Conservation (phyloP, 768 basidiomycete species). For the Calocera cornea region DNA sequence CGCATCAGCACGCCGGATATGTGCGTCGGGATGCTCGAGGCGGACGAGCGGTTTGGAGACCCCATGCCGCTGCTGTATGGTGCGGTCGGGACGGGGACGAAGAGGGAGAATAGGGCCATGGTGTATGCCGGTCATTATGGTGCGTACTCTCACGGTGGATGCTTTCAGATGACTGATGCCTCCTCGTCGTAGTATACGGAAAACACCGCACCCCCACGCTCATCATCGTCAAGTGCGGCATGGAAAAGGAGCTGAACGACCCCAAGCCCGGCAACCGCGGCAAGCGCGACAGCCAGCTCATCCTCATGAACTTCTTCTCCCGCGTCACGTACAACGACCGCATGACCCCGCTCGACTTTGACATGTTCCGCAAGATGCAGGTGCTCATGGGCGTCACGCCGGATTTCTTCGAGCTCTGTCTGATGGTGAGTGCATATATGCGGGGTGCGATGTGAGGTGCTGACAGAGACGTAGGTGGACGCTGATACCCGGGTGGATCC, state of each 20-base stretch:
- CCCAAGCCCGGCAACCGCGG: slow-evolving; percentile 97
- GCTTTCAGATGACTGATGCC: slow-evolving; percentile 17
- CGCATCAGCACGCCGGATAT: slow-evolving; percentile 93
- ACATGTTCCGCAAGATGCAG: slow-evolving; percentile 93
- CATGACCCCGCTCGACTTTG: slow-evolving; percentile 94
- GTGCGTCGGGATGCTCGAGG: slow-evolving; percentile 80
- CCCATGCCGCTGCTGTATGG: slow-evolving; percentile 87
- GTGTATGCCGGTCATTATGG: slow-evolving; percentile 99
- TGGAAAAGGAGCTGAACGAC: slow-evolving; percentile 64
- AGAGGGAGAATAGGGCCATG: slow-evolving; percentile 88
- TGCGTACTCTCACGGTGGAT: slow-evolving; percentile 31
- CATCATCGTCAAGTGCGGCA: slow-evolving; percentile 93
- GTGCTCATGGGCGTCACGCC: slow-evolving; percentile 97
- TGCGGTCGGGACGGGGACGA: slow-evolving; percentile 80
- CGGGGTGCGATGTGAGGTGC: slow-evolving; percentile 6
- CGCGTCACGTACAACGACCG: slow-evolving; percentile 98
- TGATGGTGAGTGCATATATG: slow-evolving; percentile 63
- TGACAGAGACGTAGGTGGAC: slow-evolving; percentile 54
- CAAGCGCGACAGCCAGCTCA: slow-evolving; percentile 95
- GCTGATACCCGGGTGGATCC: slow-evolving; percentile 95
- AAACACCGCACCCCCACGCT: slow-evolving; percentile 88
- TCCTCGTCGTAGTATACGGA: slow-evolving; percentile 42
- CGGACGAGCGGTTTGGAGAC: slow-evolving; percentile 90
- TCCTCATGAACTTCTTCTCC: slow-evolving; percentile 99
- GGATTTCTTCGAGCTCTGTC: slow-evolving; percentile 91